These are phyloP conservation scores for Diaporthe australafricana DNA, from an alignment of 2,329 filamentous ascomycete species.

Conservation along the genomic window DNA sequence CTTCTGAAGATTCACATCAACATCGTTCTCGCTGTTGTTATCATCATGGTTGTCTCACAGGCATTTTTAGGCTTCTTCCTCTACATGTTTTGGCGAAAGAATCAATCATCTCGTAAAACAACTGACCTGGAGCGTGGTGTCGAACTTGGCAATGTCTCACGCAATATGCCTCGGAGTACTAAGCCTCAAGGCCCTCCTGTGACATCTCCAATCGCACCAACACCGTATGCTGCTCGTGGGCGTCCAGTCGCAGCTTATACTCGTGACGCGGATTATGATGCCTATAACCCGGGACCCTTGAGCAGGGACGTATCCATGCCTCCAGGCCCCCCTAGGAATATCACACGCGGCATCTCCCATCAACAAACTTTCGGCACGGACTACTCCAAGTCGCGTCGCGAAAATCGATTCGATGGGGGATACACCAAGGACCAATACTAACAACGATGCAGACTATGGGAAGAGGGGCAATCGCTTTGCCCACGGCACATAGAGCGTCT, in stretches of 20 bases:
- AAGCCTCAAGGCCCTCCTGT: no score
- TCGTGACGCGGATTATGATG: accelerated
- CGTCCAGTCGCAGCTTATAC: not conserved
- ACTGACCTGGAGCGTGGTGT: not conserved
- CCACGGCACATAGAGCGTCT: not conserved
- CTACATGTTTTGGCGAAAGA: not conserved
- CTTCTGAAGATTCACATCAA: no score
- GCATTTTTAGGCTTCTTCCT: not conserved
- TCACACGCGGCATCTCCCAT: no score
- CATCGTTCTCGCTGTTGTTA: no score
- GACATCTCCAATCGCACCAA: not conserved
- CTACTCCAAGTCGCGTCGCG: not conserved
- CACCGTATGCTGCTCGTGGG: not conserved
- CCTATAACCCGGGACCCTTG: not conserved
- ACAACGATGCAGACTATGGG: slow-evolving; percentile 1
- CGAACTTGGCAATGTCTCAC: not conserved
- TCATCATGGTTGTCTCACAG: no score
- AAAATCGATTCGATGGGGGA: not conserved
- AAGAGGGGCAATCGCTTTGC: not conserved
- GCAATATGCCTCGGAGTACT: not conserved
- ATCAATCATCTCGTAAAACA: not conserved
- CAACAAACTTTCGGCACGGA: not conserved
- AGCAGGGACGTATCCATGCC: not conserved
- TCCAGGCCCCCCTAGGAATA: not conserved
- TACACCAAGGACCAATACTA: not conserved